These are phyloP conservation scores for Peronospora farinosa DNA, from an alignment of 352 stramenopile species.

Conservation along the genomic window DNA sequence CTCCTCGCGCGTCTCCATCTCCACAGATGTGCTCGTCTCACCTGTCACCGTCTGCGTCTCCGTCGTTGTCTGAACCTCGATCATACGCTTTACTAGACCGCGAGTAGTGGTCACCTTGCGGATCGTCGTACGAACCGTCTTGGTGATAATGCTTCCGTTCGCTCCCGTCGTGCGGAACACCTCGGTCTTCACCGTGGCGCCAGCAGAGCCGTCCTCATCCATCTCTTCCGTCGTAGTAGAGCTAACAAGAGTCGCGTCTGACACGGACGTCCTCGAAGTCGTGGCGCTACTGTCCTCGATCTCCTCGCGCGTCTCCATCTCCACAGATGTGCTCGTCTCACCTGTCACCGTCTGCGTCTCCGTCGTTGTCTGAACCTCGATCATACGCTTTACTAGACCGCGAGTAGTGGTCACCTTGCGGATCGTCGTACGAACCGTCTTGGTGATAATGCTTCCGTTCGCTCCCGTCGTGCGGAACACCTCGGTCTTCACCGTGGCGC, in stretches of 20 bases:
- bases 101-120: conserved; percentile 1
- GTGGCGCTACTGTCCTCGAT: conserved; percentile 9
- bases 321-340: conserved; percentile 9
- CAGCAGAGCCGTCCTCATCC: conserved; percentile 17
- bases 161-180: conserved; percentile 14
- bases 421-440: conserved; percentile 25
- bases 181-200: conserved; percentile 23
- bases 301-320: conserved; percentile 17
- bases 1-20: conserved; percentile 16
- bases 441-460: conserved; percentile 17
- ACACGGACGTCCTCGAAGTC: conserved; percentile 4
- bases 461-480: conserved; percentile 4
- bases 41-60: conserved; percentile 8
- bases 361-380: conserved; percentile 21
- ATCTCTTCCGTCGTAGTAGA: conserved; percentile 17
- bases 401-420: conserved; percentile 19
- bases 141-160: conserved; percentile 24
- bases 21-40: conserved; percentile 8
- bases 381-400: conserved; percentile 17
- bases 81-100: too few species aligned
- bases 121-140: conserved; percentile 28
- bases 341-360: conserved; percentile 9
- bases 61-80: conserved; percentile 13
- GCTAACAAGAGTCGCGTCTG: conserved; percentile 16
- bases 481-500: conserved; percentile 5